phyloP scores from a whole-genome alignment of 208 protist genomes.

The Acanthamoeba comandoni region DNA sequence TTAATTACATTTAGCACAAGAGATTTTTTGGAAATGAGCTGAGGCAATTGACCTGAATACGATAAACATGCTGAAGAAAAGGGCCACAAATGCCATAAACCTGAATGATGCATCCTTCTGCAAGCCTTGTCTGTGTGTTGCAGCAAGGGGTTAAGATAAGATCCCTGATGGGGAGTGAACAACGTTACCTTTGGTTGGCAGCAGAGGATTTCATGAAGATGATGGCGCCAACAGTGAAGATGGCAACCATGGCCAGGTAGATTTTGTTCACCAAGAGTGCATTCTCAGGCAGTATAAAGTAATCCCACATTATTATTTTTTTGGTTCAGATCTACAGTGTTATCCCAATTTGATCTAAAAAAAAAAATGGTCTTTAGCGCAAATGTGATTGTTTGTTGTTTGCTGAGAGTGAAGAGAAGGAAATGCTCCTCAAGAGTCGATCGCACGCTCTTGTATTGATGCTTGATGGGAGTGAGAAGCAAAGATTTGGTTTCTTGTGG shows the following conservation, averaged over 20 bases:
- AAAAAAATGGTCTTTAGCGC: no score
- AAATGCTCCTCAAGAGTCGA: no score
- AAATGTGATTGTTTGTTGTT: no score
- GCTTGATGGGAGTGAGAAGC: no score
- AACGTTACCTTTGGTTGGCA: neutral
- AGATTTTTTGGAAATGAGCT: neutral
- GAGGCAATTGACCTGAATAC: constrained; percentile 12
- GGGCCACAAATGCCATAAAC: constrained; percentile 57
- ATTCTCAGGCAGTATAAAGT: constrained; percentile 14
- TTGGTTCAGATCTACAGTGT: no score
- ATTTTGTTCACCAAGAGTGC: constrained; percentile 37
- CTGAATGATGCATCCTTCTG: constrained; percentile 23
- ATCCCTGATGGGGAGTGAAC: neutral
- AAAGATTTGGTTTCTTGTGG: no score
- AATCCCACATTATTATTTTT: constrained; percentile 17
- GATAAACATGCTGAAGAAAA: constrained; percentile 52
- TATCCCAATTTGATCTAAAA: no score
- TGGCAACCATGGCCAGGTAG: constrained; percentile 20
- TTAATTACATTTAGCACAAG: no score
- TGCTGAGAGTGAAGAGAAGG: no score
- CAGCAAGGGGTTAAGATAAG: neutral
- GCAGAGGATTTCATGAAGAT: constrained; percentile 26
- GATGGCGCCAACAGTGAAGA: constrained; percentile 36
- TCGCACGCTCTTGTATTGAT: no score
- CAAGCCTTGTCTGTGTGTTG: neutral